A percentile compares a stretch with the other conserved stretches of the same genome.
phyloP scores from a whole-genome alignment of 2,329 filamentous ascomycete genomes.

The Fusarium nygamai region DNA sequence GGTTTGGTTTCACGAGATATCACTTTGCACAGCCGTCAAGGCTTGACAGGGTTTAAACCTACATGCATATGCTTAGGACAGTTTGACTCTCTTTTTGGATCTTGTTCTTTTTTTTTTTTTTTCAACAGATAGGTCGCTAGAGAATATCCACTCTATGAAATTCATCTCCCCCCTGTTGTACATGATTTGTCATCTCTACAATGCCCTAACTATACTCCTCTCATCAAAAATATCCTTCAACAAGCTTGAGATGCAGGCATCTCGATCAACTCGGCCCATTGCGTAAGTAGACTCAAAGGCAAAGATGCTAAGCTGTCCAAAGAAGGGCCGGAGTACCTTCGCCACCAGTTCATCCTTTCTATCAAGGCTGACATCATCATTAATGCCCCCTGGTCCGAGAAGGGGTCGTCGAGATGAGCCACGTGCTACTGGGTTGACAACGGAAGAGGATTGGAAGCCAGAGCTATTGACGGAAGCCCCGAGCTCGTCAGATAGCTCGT shows the following conservation, averaged over 20 bases:
- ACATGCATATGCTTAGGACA: background rate
- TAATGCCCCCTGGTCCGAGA: slow-evolving; percentile 63
- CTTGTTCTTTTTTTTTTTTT: background rate
- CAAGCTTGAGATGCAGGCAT: slow-evolving; percentile 70
- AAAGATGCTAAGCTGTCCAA: slow-evolving; percentile 90
- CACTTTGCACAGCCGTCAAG: background rate
- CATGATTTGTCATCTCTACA: slow-evolving; percentile 49
- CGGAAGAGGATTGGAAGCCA: slow-evolving; percentile 49
- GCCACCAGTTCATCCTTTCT: slow-evolving; percentile 75
- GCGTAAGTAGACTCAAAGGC: slow-evolving; percentile 93
- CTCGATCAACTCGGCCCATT: slow-evolving; percentile 76
- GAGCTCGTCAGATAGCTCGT: slow-evolving; percentile 84
- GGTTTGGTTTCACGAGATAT: background rate
- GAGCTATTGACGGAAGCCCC: slow-evolving; percentile 56
- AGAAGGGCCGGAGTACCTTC: slow-evolving; percentile 85
- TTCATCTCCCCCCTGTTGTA: background rate
- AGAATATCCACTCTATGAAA: slow-evolving; percentile 28
- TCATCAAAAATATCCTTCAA: slow-evolving; percentile 84
- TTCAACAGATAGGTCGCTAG: slow-evolving; percentile 11
- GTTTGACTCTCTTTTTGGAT: slow-evolving; percentile 1
- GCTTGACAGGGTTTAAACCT: background rate
- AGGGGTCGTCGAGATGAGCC: slow-evolving; percentile 58
- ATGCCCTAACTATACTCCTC: slow-evolving; percentile 70
- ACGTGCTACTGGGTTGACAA: slow-evolving; percentile 49
- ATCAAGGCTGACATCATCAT: slow-evolving; percentile 66